phyloP scores from a whole-genome alignment of 2,329 filamentous ascomycete genomes.

The Xylaria sp. region DNA sequence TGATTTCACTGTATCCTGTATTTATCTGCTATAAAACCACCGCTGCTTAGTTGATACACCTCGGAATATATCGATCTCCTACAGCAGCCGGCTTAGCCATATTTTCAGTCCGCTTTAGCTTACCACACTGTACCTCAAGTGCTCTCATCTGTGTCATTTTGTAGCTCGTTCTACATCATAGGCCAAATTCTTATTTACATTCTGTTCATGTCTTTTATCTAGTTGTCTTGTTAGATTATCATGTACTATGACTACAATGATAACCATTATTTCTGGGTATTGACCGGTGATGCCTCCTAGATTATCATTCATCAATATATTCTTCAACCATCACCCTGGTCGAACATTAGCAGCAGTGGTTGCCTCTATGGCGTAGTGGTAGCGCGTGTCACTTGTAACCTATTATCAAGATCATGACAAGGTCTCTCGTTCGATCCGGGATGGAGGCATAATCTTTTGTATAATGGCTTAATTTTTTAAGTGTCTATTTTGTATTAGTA shows the following conservation, averaged over 20 bases:
- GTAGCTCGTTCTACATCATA: conserved; percentile 25
- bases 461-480: too few species aligned
- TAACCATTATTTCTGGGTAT: too few species aligned
- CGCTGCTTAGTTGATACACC: background rate
- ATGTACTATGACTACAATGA: too few species aligned
- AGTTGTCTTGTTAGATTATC: too few species aligned
- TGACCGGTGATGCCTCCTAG: too few species aligned
- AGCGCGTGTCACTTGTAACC: conserved; percentile 36
- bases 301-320: too few species aligned
- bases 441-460: conserved; percentile 26
- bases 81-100: conserved; percentile 22
- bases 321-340: too few species aligned
- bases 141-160: background rate
- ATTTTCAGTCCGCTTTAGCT: conserved; percentile 15
- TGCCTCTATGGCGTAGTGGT: conserved; percentile 47
- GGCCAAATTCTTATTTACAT: too few species aligned
- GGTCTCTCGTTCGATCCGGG: conserved; percentile 39
- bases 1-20: too few species aligned
- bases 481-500: background rate
- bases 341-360: too few species aligned
- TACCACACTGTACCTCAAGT: conserved; percentile 19
- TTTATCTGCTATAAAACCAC: background rate
- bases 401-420: conserved; percentile 30
- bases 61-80: conserved; percentile 20
- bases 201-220: too few species aligned